phyloP scores from a whole-genome alignment of 2,329 filamentous ascomycete genomes.

The Nothophoma quercina region DNA sequence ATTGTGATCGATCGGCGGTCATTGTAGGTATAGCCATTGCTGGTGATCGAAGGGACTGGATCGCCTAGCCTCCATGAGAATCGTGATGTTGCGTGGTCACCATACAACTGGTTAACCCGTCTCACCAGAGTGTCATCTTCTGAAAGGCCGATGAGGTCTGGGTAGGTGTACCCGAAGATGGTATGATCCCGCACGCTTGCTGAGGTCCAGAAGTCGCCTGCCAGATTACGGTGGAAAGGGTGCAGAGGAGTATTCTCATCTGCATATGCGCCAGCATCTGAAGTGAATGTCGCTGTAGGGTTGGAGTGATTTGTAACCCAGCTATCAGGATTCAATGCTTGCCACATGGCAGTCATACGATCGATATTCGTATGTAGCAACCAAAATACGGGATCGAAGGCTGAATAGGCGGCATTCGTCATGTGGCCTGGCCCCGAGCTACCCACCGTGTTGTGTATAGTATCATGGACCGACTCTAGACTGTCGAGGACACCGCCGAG shows the following conservation, averaged over 20 bases:
- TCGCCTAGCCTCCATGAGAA: constrained; percentile 18
- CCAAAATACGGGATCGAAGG: constrained; percentile 82
- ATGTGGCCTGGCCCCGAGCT: constrained; percentile 42
- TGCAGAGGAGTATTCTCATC: constrained; percentile 66
- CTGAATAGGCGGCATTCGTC: constrained; percentile 73
- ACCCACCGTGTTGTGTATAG: constrained; percentile 38
- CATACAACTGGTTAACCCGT: constrained; percentile 69
- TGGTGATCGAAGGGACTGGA: background rate
- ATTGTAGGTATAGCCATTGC: constrained; percentile 1
- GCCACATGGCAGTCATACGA: constrained; percentile 78
- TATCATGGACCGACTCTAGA: constrained; percentile 40
- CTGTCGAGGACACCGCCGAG: constrained; percentile 23
- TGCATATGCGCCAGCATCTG: constrained; percentile 61
- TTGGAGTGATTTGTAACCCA: constrained; percentile 67
- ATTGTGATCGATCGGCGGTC: constrained; percentile 16
- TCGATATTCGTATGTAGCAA: constrained; percentile 80
- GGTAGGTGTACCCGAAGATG: constrained; percentile 77
- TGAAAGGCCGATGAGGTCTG: constrained; percentile 60
- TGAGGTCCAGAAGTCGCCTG: constrained; percentile 73
- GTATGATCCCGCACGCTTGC: constrained; percentile 65
- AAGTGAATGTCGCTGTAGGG: constrained; percentile 68
- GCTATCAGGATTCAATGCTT: constrained; percentile 72
- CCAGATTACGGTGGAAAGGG: constrained; percentile 69
- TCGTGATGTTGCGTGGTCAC: constrained; percentile 45
- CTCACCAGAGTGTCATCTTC: constrained; percentile 53